Conservation (phyloP, 495 filamentous ascomycete genomes). For the Bacidia gigantensis region DNA sequence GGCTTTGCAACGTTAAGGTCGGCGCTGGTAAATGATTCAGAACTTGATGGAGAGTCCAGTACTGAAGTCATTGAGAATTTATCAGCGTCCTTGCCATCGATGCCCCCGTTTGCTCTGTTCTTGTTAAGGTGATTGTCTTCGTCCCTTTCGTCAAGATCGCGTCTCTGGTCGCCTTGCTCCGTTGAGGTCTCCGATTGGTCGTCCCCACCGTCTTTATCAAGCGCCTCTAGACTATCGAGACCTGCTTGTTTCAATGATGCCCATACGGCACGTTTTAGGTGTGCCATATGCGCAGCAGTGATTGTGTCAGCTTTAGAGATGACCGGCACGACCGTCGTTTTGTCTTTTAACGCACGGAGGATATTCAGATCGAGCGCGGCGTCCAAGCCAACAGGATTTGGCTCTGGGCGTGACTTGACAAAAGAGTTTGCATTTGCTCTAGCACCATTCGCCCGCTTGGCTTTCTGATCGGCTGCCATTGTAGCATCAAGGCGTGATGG, state of each 20-base stretch:
- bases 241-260: constrained; percentile 72
- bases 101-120: constrained; percentile 2
- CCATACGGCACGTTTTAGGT: constrained; percentile 83
- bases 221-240: constrained; percentile 76
- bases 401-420: constrained; percentile 17
- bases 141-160: constrained; percentile 46
- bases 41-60: constrained; percentile 18
- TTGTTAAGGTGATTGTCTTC: constrained; percentile 32
- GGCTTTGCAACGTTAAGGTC: constrained; percentile 26
- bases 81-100: constrained; percentile 4
- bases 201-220: constrained; percentile 65
- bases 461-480: constrained; percentile 50
- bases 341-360: constrained; percentile 74
- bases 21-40: constrained; percentile 32
- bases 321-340: constrained; percentile 90
- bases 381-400: constrained; percentile 53
- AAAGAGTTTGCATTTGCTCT: constrained; percentile 33
- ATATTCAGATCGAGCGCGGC: constrained; percentile 86
- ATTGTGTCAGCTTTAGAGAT: constrained; percentile 97
- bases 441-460: constrained; percentile 38
- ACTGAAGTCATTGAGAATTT: constrained; percentile 15
- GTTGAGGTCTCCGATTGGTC: constrained; percentile 18
- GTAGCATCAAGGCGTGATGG: constrained; percentile 75
- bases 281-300: constrained; percentile 82
- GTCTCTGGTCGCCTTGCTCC: constrained; percentile 26